A percentile compares a stretch with the other conserved stretches of the same genome.
Evolutionary conservation across 352 stramenopile species (phyloP).

Genomic region (Globisporangium acanthophoron): DNA sequence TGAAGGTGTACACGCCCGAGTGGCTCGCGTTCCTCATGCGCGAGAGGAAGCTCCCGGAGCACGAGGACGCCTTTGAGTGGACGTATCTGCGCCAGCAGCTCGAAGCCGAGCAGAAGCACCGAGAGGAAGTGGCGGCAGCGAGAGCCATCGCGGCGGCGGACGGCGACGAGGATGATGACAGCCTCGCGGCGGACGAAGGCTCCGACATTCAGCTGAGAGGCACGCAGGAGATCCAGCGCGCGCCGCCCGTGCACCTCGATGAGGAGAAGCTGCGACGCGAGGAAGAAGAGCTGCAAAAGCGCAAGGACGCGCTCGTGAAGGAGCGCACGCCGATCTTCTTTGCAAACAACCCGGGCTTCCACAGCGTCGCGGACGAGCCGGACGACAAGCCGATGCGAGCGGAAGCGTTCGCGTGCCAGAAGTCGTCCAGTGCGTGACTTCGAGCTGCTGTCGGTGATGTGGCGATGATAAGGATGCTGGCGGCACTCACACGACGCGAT

Average conservation of each 20-base stretch:
- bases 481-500: neutral
- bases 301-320: constrained; percentile 50
- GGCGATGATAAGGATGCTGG: neutral
- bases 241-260: constrained; percentile 27
- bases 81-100: constrained; percentile 21
- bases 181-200: constrained; percentile 36
- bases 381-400: constrained; percentile 33
- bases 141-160: constrained; percentile 9
- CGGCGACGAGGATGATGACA: constrained; percentile 9
- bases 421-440: constrained; percentile 46
- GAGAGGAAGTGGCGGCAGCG: constrained; percentile 16
- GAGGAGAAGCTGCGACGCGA: constrained; percentile 29
- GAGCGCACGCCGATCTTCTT: constrained; percentile 66
- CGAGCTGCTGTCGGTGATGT: neutral
- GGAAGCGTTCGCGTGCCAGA: constrained; percentile 66
- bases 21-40: constrained; percentile 56
- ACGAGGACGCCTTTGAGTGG: constrained; percentile 31
- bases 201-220: constrained; percentile 36
- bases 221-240: constrained; percentile 36
- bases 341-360: constrained; percentile 66
- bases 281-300: constrained; percentile 35
- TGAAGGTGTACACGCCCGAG: constrained; percentile 48
- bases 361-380: constrained; percentile 28
- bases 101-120: constrained; percentile 21
- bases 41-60: constrained; percentile 30